Conservation (phyloP, 1,284 basidiomycete species). For the Boletus smithii region DNA sequence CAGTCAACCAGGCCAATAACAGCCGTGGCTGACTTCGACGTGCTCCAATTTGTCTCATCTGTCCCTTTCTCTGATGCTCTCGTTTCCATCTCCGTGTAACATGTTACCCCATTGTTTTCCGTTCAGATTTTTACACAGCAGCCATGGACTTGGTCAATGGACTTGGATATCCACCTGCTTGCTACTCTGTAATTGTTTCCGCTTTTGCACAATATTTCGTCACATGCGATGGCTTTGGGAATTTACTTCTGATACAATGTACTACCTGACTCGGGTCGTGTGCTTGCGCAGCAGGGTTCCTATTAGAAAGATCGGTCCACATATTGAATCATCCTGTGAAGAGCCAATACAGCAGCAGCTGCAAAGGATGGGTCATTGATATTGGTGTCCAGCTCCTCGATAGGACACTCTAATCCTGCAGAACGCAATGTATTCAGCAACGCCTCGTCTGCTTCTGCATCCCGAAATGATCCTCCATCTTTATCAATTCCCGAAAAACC, state of each 20-base stretch:
- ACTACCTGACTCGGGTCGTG: not conserved
- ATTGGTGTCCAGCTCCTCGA: conserved; percentile 23
- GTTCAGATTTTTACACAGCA: conserved; percentile 33
- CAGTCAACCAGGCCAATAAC: too few species aligned
- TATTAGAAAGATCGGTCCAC: not conserved
- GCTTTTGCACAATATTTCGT: conserved; percentile 5
- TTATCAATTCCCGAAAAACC: conserved; percentile 27
- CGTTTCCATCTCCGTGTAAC: conserved; percentile 23
- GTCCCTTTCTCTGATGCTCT: conserved; percentile 10
- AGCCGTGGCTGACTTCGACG: too few species aligned
- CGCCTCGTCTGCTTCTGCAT: conserved; percentile 25
- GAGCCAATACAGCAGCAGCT: conserved; percentile 11
- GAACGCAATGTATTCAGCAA: conserved; percentile 18
- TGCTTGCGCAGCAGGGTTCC: not conserved
- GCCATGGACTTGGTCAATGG: conserved; percentile 61
- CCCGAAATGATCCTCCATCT: conserved; percentile 22
- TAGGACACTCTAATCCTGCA: conserved; percentile 15
- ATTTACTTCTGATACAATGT: conserved; percentile 5
- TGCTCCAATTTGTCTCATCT: conserved; percentile 20
- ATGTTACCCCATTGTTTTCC: conserved; percentile 27
- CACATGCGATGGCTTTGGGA: conserved; percentile 8
- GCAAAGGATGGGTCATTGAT: conserved; percentile 29
- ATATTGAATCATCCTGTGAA: conserved; percentile 23
- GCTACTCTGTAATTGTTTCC: conserved; percentile 47
- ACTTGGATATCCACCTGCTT: conserved; percentile 63